Conservation (phyloP, 495 filamentous ascomycete genomes). For the Thozetella sp. region DNA sequence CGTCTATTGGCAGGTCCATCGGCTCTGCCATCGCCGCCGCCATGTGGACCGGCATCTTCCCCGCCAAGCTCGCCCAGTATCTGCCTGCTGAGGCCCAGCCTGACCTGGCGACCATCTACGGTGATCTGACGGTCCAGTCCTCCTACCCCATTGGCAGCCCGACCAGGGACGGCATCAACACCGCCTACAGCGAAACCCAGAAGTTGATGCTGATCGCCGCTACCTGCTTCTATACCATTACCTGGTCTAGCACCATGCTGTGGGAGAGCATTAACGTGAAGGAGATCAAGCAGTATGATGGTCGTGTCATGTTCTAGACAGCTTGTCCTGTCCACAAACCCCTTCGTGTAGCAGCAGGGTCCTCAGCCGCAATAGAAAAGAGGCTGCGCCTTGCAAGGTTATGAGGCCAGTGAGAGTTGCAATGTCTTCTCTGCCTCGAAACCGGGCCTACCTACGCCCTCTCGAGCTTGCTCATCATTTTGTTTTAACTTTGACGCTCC, state of each 20-base stretch:
- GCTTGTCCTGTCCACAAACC: no score
- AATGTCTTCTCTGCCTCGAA: no score
- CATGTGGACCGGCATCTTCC: conserved; percentile 59
- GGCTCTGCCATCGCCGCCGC: conserved; percentile 54
- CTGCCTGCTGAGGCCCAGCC: conserved; percentile 42
- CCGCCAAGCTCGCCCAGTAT: conserved; percentile 33
- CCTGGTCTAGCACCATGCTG: conserved; percentile 12
- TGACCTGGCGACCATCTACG: conserved; percentile 56
- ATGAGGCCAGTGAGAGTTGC: no score
- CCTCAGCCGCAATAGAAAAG: no score
- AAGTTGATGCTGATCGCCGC: conserved; percentile 48
- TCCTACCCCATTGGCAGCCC: conserved; percentile 60
- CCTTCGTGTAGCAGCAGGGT: no score
- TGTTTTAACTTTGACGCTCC: no score
- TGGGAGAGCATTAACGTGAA: conserved; percentile 52
- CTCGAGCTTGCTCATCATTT: no score
- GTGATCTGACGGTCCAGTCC: conserved; percentile 61
- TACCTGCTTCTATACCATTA: background rate
- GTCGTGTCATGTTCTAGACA: background rate
- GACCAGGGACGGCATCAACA: conserved; percentile 60
- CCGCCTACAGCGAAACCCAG: conserved; percentile 58
- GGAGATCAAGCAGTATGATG: conserved; percentile 29
- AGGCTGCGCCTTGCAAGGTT: no score
- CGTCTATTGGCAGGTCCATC: conserved; percentile 52
- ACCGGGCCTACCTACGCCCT: no score